A percentile compares a stretch with the other conserved stretches of the same genome.
Evolutionary conservation across 768 basidiomycete genomes (phyloP).

Genomic region (Piloderma croceum): DNA sequence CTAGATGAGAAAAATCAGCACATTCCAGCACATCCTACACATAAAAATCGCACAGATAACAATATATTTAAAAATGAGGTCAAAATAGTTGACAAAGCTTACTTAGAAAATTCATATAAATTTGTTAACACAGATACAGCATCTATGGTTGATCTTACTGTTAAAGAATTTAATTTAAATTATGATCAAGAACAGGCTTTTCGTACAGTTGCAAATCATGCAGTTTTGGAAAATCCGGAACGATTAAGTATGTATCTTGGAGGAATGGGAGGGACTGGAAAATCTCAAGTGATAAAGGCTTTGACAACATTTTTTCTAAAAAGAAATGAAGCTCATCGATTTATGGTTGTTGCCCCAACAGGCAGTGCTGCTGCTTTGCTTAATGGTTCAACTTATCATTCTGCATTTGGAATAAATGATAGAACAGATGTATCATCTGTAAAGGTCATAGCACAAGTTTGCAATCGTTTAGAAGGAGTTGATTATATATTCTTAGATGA

Average conservation of each 20-base stretch:
- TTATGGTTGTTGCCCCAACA: constrained; percentile 20
- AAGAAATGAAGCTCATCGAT: background rate
- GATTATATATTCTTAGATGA: constrained; percentile 34
- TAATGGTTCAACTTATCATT: constrained; percentile 15
- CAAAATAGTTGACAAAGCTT: constrained; percentile 22
- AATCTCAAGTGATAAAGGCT: constrained; percentile 12
- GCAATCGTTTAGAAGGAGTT: constrained; percentile 11
- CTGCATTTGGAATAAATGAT: constrained; percentile 11
- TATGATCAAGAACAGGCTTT: constrained; percentile 19
- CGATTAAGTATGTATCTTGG: constrained; percentile 16
- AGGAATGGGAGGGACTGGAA: constrained; percentile 17
- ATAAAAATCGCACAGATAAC: no score
- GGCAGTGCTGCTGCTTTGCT: constrained; percentile 22
- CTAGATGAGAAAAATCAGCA: no score
- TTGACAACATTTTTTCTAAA: constrained; percentile 7
- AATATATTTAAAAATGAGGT: no score
- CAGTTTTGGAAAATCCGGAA: background rate
- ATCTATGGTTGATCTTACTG: constrained; percentile 4
- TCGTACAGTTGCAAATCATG: constrained; percentile 17
- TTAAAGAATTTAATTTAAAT: constrained; percentile 14
- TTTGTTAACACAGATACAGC: background rate
- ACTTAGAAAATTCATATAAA: constrained; percentile 12
- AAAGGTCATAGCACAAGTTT: background rate
- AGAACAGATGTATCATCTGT: background rate
- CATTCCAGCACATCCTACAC: no score